phyloP scores from a whole-genome alignment of 2,329 filamentous ascomycete species.

The Fusarium sp. region DNA sequence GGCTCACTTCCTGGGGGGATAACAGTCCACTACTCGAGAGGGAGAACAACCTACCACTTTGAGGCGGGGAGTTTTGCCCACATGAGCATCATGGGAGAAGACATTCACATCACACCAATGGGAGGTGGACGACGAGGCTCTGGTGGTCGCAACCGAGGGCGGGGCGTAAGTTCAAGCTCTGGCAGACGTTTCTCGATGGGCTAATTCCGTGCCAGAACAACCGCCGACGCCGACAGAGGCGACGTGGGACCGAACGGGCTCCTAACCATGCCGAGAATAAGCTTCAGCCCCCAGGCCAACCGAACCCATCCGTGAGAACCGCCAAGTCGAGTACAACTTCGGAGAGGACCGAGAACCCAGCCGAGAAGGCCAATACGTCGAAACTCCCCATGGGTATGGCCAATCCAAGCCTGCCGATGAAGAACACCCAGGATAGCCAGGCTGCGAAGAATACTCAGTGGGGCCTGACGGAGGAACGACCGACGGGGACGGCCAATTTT shows the following conservation, averaged over 20 bases:
- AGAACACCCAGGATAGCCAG: not conserved
- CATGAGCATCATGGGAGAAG: not conserved
- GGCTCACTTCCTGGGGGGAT: not conserved
- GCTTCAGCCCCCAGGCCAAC: not conserved
- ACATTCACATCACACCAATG: not conserved
- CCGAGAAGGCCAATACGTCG: not conserved
- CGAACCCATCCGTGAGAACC: not conserved
- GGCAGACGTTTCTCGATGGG: not conserved
- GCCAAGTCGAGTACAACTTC: not conserved
- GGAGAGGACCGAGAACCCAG: fast-evolving
- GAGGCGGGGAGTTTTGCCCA: not conserved
- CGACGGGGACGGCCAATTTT: not conserved
- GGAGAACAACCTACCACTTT: not conserved
- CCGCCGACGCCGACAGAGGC: not conserved
- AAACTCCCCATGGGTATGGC: not conserved
- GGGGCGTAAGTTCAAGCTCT: not conserved
- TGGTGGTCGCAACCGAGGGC: not conserved
- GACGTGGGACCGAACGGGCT: not conserved
- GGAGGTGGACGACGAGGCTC: not conserved
- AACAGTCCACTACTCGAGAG: not conserved
- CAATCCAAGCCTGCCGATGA: not conserved
- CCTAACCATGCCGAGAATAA: not conserved
- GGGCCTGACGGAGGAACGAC: not conserved
- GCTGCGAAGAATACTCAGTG: not conserved
- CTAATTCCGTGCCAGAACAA: not conserved